Conservation (phyloP, 2,329 filamentous ascomycete genomes). For the Dactylellina drechsleri region DNA sequence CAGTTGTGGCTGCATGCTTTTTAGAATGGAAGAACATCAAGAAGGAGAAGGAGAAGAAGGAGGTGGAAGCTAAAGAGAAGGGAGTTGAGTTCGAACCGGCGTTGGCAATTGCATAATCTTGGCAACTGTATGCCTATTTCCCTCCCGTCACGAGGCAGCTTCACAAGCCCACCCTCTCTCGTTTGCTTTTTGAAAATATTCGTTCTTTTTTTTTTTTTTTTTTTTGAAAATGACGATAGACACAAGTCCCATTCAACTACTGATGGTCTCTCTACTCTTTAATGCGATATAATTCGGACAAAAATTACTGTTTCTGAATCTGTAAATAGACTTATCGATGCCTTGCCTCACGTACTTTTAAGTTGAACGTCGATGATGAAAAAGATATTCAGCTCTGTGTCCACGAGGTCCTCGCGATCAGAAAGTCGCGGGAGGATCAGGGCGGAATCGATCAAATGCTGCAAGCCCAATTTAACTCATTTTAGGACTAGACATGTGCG, state of each 20-base stretch:
- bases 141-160: neutral
- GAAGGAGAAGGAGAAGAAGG: slow-evolving; percentile 51
- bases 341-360: neutral
- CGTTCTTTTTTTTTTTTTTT: neutral
- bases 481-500: slow-evolving; percentile 28
- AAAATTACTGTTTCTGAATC: too few species aligned
- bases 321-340: neutral
- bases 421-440: neutral
- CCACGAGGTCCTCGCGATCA: too few species aligned
- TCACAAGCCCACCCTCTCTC: neutral
- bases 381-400: too few species aligned
- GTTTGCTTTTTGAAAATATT: neutral
- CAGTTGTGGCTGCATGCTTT: slow-evolving; percentile 64
- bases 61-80: slow-evolving; percentile 50
- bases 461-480: neutral
- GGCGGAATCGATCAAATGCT: neutral
- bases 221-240: slow-evolving; percentile 9
- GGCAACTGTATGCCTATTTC: neutral
- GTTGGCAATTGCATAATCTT: slow-evolving; percentile 13
- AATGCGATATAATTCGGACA: neutral
- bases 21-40: slow-evolving; percentile 67
- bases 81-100: slow-evolving; percentile 54
- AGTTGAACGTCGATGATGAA: too few species aligned
- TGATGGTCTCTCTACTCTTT: slow-evolving; percentile 14
- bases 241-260: neutral